A percentile compares a stretch with the other conserved stretches of the same genome.
Conservation (phyloP, 371 early-diverging fungal species). For the Circinella umbellata region DNA sequence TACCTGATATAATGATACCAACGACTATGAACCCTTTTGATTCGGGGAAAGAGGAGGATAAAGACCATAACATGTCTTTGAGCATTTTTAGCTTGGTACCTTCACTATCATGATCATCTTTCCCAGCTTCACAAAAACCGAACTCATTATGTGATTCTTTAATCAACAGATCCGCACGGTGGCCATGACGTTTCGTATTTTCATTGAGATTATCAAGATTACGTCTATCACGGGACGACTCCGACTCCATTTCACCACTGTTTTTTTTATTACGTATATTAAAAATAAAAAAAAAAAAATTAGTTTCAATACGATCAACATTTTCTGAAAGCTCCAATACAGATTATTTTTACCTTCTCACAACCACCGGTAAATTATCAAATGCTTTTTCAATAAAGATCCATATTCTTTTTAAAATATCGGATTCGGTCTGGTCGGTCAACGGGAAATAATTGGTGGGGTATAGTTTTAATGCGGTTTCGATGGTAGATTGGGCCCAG, state of each 20-base stretch:
- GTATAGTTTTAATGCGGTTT: background rate
- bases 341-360: background rate
- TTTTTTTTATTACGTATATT: background rate
- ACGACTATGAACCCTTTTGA: background rate
- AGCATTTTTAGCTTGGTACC: constrained; percentile 19
- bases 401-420: constrained; percentile 6
- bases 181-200: constrained; percentile 4
- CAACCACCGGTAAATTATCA: background rate
- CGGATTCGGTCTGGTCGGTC: background rate
- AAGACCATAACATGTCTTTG: constrained; percentile 1
- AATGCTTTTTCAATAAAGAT: background rate
- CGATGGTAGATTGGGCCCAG: constrained; percentile 1
- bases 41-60: background rate
- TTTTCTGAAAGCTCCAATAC: no score
- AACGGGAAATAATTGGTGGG: background rate
- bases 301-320: no score
- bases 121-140: constrained; percentile 13
- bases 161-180: constrained; percentile 14
- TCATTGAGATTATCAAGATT: background rate
- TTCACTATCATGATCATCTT: constrained; percentile 10
- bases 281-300: background rate
- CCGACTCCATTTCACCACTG: background rate
- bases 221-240: background rate
- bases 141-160: background rate
- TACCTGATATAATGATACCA: constrained; percentile 3